Conservation (phyloP, 192 early-diverging fungal genomes). For the Coemansia asiatica region DNA sequence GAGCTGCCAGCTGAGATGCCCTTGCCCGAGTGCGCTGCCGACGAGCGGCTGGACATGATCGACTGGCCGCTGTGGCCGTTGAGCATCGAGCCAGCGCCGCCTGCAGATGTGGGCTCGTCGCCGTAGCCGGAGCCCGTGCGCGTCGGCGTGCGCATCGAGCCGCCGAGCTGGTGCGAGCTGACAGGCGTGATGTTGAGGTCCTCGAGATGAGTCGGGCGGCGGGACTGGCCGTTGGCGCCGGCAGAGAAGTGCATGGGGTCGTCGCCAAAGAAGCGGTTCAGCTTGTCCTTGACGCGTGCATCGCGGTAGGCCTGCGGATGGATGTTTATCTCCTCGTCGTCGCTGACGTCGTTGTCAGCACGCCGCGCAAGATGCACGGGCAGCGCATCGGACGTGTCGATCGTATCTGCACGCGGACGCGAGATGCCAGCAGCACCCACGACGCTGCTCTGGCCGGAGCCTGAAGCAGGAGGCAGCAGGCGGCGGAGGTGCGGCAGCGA, state of each 20-base stretch:
- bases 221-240: slow-evolving; percentile 12
- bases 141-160: slow-evolving; percentile 30
- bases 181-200: slow-evolving; percentile 38
- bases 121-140: slow-evolving; percentile 21
- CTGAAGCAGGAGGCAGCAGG: not conserved
- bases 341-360: slow-evolving; percentile 14
- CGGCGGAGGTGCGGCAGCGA: slow-evolving; percentile 50
- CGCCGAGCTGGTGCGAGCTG: slow-evolving; percentile 22
- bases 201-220: slow-evolving; percentile 26
- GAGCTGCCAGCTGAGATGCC: slow-evolving; percentile 15
- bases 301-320: slow-evolving; percentile 30
- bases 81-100: slow-evolving; percentile 8
- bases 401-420: slow-evolving; percentile 48
- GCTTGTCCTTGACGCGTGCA: slow-evolving; percentile 53
- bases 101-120: slow-evolving; percentile 25
- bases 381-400: slow-evolving; percentile 31
- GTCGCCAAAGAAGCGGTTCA: slow-evolving; percentile 64
- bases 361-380: slow-evolving; percentile 46
- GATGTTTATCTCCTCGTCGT: not conserved
- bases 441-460: not conserved
- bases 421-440: not conserved
- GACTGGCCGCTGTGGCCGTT: slow-evolving; percentile 28
- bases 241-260: slow-evolving; percentile 39
- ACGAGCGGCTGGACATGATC: slow-evolving; percentile 35
- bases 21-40: slow-evolving; percentile 24